phyloP scores from a whole-genome alignment of 2,329 filamentous ascomycete genomes.

The Aotearoamyces nothofagi region DNA sequence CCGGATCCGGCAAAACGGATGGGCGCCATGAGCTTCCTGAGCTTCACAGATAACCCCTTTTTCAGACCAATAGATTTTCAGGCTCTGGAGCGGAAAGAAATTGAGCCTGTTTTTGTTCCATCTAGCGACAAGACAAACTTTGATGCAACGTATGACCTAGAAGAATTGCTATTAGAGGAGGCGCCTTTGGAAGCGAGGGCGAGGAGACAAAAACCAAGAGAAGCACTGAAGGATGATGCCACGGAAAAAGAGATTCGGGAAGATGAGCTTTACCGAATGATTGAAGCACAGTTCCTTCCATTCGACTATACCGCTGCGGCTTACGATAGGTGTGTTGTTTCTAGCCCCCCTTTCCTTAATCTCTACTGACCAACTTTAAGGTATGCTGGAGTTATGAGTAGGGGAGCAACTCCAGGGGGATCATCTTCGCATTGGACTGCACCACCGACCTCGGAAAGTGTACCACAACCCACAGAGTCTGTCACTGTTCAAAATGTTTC shows the following conservation, averaged over 20 bases:
- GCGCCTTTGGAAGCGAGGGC: constrained; percentile 87
- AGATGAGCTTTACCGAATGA: constrained; percentile 86
- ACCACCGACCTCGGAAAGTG: not conserved
- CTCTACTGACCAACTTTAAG: too few relatives aligned
- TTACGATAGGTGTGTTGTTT: constrained; percentile 49
- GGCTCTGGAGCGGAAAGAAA: constrained; percentile 68
- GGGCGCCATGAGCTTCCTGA: constrained; percentile 67
- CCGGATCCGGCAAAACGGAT: constrained; percentile 68
- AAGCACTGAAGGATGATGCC: constrained; percentile 83
- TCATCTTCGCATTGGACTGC: too few relatives aligned
- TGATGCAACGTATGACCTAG: constrained; percentile 92
- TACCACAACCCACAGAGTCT: constrained; percentile 1
- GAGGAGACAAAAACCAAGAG: constrained; percentile 82
- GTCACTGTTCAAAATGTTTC: too few relatives aligned
- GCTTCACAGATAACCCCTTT: constrained; percentile 78
- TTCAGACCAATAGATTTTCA: constrained; percentile 78
- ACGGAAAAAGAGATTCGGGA: constrained; percentile 90
- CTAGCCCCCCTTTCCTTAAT: constrained; percentile 5
- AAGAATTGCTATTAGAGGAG: constrained; percentile 86
- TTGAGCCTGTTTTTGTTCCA: constrained; percentile 82
- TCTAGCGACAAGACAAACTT: constrained; percentile 98
- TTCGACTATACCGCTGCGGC: constrained; percentile 87
- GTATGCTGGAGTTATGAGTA: too few relatives aligned
- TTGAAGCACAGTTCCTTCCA: constrained; percentile 83
- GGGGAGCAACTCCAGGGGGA: too few relatives aligned